Percentiles rank a stretch among this genome's conserved stretches.
Conservation (phyloP, 1,139 yeast genomes). For the Candida sojae region DNA sequence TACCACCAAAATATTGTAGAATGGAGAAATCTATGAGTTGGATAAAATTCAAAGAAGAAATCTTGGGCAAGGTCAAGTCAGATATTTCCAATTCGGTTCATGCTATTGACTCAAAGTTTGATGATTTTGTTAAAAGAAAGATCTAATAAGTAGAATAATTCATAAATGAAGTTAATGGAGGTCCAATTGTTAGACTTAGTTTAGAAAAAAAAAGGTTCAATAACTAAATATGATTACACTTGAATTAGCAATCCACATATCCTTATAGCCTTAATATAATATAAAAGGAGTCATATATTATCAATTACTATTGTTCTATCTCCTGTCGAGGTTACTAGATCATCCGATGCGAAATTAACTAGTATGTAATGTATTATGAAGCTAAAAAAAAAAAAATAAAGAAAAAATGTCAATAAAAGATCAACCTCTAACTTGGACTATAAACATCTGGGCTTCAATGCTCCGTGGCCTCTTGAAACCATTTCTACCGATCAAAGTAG, state of each 20-base stretch:
- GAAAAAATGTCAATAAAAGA: neutral
- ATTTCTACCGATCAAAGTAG: conserved; percentile 4
- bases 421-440: neutral
- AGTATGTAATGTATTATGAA: too few species aligned
- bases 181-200: neutral
- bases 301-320: too few species aligned
- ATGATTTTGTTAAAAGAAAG: neutral
- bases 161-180: neutral
- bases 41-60: conserved; percentile 20
- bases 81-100: neutral
- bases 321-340: too few species aligned
- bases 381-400: neutral
- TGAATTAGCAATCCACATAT: too few species aligned
- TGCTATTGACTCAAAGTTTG: neutral
- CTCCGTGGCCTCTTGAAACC: conserved; percentile 3
- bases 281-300: too few species aligned
- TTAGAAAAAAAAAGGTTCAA: neutral
- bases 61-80: conserved; percentile 8
- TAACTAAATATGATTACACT: too few species aligned
- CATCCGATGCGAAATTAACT: too few species aligned
- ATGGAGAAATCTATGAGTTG: conserved; percentile 21
- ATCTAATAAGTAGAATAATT: neutral
- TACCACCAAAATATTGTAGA: conserved; percentile 6
- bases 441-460: neutral
- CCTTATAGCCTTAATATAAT: too few species aligned